Evolutionary conservation across 352 stramenopile species (phyloP), one percentile per base, ranked within the genome.

Genomic region (Phytophthora pistaciae): DNA sequence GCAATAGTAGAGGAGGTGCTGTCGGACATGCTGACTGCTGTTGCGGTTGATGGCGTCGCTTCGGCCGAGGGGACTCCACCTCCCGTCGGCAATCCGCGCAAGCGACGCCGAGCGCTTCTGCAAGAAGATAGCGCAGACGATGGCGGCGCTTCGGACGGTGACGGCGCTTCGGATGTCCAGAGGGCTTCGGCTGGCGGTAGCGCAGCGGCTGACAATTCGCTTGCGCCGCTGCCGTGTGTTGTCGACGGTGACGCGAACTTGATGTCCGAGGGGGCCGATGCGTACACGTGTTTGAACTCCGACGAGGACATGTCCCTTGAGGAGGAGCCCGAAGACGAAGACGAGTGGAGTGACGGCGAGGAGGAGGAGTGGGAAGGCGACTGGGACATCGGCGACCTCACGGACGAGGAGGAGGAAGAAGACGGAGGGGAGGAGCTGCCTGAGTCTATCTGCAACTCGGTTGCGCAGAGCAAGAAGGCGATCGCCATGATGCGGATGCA

Each of bases 321-420:
- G 13, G 56, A 52, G 23, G 20, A 21, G 14, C 20, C 7, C 36
- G 42, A 49, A 33, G 42, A 56, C 36, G 36, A 54, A 53, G 56
- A 9, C 16, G 29, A 46, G 13, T 18, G n/a, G 18, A 29, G 27
- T 5, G 48, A 53, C 6, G 4, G 8, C 6, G 25, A 27, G 25
- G 55, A 48, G 46, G 59, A 66, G 5, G 42, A 49, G 6, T n/a
- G n/a, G 25, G 55, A 48, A 29, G 59, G 58, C 13, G 42, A 49
- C 3, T n/a, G n/a, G 42, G 14, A 21, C 33, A 57, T 49, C 13
- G 48, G 59, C 36, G 31, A 57, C 18, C 59, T 66, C 0, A 58
- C 59, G n/a, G 33, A 66, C 31, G 48, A 66, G 42, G 48, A 58
- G 9, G 25, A 11, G 2, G 31, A 66, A 1, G 31, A 66, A 1